phyloP scores from a whole-genome alignment of 1,139 yeast genomes.

The Suhomyces yuchorum region DNA sequence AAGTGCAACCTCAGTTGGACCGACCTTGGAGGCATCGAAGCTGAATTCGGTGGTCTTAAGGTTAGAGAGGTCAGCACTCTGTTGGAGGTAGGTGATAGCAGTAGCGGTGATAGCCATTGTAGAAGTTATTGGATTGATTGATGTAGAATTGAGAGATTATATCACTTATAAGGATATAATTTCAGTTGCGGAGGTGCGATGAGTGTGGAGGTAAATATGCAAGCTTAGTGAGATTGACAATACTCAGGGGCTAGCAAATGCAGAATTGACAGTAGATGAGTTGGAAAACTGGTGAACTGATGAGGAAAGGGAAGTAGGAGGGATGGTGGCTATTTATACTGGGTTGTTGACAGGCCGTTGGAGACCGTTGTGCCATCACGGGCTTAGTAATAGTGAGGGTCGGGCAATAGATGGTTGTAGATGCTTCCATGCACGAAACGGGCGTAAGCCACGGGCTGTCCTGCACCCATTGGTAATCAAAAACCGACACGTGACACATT shows the following conservation, averaged over 20 bases:
- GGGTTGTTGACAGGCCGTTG: background rate
- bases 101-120: slow-evolving; percentile 19
- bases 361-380: background rate
- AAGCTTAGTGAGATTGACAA: background rate
- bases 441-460: background rate
- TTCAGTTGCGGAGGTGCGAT: background rate
- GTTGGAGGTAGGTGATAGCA: slow-evolving; percentile 29
- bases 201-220: too few species aligned
- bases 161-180: too few species aligned
- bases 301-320: background rate
- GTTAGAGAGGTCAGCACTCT: slow-evolving; percentile 20
- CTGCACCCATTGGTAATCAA: background rate
- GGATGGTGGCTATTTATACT: background rate
- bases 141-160: background rate
- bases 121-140: background rate
- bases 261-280: background rate
- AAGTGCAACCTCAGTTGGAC: slow-evolving; percentile 19
- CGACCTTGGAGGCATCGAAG: slow-evolving; percentile 17
- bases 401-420: background rate
- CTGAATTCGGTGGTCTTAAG: slow-evolving; percentile 16
- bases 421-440: background rate
- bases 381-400: background rate
- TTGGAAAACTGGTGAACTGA: background rate
- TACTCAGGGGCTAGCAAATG: too few species aligned
- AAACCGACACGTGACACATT: background rate